Evolutionary conservation across 2,329 filamentous ascomycete species (phyloP).

Genomic region (Zasmidium citrigriseum): DNA sequence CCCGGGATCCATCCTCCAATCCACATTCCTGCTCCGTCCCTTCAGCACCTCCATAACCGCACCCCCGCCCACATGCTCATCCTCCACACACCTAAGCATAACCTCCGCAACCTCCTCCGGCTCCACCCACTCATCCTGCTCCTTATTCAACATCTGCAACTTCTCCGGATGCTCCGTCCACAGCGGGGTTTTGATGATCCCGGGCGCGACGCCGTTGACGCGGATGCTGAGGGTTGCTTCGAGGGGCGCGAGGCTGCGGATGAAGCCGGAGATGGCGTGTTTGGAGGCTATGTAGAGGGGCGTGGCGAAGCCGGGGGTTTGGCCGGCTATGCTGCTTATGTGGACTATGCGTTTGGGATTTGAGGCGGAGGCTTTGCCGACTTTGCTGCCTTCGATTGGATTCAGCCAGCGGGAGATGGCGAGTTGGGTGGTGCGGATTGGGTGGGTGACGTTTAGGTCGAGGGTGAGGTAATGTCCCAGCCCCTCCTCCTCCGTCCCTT

Average conservation of each 20-base stretch:
- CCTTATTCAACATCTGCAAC: conserved; percentile 50
- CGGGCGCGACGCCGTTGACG: conserved; percentile 62
- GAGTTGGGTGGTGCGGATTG: conserved; percentile 49
- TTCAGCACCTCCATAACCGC: conserved; percentile 60
- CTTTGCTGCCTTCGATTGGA: conserved; percentile 24
- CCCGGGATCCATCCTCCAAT: conserved; percentile 54
- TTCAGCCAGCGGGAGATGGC: conserved; percentile 49
- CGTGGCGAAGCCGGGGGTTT: conserved; percentile 38
- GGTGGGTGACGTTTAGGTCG: conserved; percentile 52
- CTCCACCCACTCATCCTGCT: conserved; percentile 58
- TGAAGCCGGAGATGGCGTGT: conserved; percentile 48
- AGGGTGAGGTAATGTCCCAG: conserved; percentile 40
- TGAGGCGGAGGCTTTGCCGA: conserved; percentile 34
- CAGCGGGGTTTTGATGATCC: conserved; percentile 61
- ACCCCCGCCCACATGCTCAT: conserved; percentile 51
- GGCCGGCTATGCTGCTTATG: conserved; percentile 48
- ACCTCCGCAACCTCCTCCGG: conserved; percentile 61
- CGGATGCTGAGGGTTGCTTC: conserved; percentile 54
- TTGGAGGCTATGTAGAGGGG: conserved; percentile 51
- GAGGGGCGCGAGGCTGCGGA: conserved; percentile 53
- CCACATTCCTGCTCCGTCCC: conserved; percentile 52
- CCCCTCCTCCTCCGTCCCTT: conserved; percentile 28
- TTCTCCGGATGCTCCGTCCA: conserved; percentile 66
- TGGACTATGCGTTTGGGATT: conserved; percentile 51
- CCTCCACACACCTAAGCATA: conserved; percentile 59